A percentile compares a stretch with the other conserved stretches of the same genome.
Evolutionary conservation across 2,329 filamentous ascomycete genomes (phyloP).

Genomic region (Penicillium sp.): DNA sequence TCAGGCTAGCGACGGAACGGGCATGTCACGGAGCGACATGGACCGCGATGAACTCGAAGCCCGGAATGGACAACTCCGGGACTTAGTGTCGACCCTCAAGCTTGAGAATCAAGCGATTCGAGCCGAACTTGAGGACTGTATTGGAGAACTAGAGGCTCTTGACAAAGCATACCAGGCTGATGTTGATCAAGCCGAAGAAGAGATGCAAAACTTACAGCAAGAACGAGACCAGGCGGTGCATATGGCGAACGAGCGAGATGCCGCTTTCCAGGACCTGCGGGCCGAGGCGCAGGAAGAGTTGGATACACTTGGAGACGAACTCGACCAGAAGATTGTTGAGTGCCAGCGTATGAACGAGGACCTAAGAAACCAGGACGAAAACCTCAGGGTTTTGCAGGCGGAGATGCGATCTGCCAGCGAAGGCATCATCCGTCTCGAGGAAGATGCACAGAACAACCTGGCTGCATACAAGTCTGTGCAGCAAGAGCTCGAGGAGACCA

Average conservation of each 20-base stretch:
- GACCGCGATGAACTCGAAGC: slow-evolving; percentile 85
- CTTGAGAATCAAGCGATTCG: slow-evolving; percentile 87
- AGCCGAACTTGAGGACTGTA: slow-evolving; percentile 73
- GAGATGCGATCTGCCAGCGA: slow-evolving; percentile 94
- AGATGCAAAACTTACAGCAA: slow-evolving; percentile 71
- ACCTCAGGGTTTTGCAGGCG: slow-evolving; percentile 84
- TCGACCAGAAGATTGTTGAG: slow-evolving; percentile 69
- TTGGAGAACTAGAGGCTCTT: slow-evolving; percentile 74
- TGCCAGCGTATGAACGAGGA: slow-evolving; percentile 68
- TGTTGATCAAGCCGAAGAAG: slow-evolving; percentile 72
- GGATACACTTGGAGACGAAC: slow-evolving; percentile 59
- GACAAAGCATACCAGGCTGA: slow-evolving; percentile 75
- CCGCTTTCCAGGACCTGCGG: slow-evolving; percentile 50
- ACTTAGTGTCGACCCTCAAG: slow-evolving; percentile 81
- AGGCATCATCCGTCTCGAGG: slow-evolving; percentile 79
- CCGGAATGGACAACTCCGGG: slow-evolving; percentile 76
- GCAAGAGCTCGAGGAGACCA: slow-evolving; percentile 75
- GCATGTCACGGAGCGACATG: slow-evolving; percentile 66
- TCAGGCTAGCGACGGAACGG: slow-evolving; percentile 61
- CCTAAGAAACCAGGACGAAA: slow-evolving; percentile 73
- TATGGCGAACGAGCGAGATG: slow-evolving; percentile 64
- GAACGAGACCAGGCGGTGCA: slow-evolving; percentile 84
- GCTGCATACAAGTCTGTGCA: slow-evolving; percentile 79
- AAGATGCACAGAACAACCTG: slow-evolving; percentile 77
- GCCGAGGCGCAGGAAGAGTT: slow-evolving; percentile 60